Evolutionary conservation across 768 basidiomycete species (phyloP), one percentile per base, ranked within the genome.

Genomic region (Trametes punicea): DNA sequence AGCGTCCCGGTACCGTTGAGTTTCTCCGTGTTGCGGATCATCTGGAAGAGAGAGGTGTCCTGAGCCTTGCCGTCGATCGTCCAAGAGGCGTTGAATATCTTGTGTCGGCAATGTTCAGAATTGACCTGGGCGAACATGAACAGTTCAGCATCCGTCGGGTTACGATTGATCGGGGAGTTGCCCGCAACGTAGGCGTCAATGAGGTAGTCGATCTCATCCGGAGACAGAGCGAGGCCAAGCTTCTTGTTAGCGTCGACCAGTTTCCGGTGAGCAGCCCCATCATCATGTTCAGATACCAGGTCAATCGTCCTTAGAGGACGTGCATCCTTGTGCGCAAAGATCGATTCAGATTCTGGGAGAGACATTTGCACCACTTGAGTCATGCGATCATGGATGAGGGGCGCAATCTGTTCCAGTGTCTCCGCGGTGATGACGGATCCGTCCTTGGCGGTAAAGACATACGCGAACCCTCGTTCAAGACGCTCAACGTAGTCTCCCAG

Each of bases 61-160:
- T 83, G 76, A 10, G 76, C 65, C 36, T 76, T 64, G 2, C 79
- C 87, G 64, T 98, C 89, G 62, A 99, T 82, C 10, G 84, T 90
- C 97, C 97, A 99, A 15, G 89, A 81, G 0, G 97, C 95, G 68
- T 99, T 99, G 79, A 98, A 99, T 63, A 98, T 98, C 74, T 99
- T 99, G 79, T 99, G 97, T 30, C 97, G 81, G 71, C 97, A 99
- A 68, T 98, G 97, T 71, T 99, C 97, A n/a, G 95, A 98, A 74
- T 99, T 99, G 70, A 99, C 96, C 68, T 99, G 97, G 3, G 97
- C 96, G 71, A 98, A 99, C 97, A 98, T 99, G 81, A 99, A 99
- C 7, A 99, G 78, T 69, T 99, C 97, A 3, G 96, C 95, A 68
- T 98, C 97, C 34, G 91, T 97, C 7, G 96, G 97, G 67, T 93